Evolutionary conservation across 805 yeast species (phyloP).

Genomic region (Naumovozyma castellii): DNA sequence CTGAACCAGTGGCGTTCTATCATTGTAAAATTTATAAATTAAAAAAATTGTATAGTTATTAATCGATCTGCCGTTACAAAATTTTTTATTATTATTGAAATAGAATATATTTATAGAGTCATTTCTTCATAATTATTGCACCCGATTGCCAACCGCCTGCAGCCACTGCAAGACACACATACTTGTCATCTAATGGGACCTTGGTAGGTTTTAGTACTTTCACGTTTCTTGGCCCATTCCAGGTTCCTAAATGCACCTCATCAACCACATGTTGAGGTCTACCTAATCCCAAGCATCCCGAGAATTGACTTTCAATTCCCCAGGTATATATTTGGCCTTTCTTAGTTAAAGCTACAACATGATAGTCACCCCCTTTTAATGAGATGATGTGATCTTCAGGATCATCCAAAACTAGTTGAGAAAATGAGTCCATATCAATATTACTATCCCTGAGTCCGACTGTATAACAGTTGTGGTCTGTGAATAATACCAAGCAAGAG

Average conservation of each 20-base stretch:
- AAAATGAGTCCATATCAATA: slow-evolving; percentile 8
- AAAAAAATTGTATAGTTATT: too few species aligned
- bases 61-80: too few species aligned
- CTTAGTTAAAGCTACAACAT: slow-evolving; percentile 49
- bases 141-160: slow-evolving; percentile 80
- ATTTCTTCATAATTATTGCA: slow-evolving; percentile 38
- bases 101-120: not conserved
- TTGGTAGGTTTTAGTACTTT: slow-evolving; percentile 37
- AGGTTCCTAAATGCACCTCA: slow-evolving; percentile 20
- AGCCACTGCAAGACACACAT: slow-evolving; percentile 48
- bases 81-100: too few species aligned
- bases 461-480: slow-evolving; percentile 36
- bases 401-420: slow-evolving; percentile 16
- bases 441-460: slow-evolving; percentile 13
- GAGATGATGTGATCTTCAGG: slow-evolving; percentile 42
- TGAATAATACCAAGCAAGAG: slow-evolving; percentile 45
- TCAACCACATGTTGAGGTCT: slow-evolving; percentile 14
- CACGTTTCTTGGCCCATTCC: slow-evolving; percentile 25
- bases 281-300: slow-evolving; percentile 72
- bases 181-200: slow-evolving; percentile 30
- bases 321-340: slow-evolving; percentile 52
- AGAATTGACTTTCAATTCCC: slow-evolving; percentile 54
- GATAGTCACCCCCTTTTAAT: slow-evolving; percentile 65
- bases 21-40: too few species aligned
- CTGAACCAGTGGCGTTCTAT: too few species aligned